Conservation (phyloP, 2,329 filamentous ascomycete species). For the Exophiala phaeomuriformis region DNA sequence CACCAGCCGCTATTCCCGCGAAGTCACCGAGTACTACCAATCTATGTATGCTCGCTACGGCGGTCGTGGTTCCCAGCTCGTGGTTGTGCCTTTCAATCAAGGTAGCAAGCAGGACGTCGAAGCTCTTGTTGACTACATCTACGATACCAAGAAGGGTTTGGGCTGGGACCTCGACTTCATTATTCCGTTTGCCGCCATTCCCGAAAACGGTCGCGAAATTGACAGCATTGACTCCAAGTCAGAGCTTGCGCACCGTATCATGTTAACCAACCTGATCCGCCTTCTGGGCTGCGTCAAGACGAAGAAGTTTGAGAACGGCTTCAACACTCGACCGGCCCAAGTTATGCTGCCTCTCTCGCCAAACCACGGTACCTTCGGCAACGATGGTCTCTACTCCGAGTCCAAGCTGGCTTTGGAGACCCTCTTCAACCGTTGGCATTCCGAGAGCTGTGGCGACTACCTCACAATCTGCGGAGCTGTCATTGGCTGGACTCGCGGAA, state of each 20-base stretch:
- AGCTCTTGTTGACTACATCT: conserved; percentile 90
- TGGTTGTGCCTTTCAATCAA: conserved; percentile 98
- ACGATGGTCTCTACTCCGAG: conserved; percentile 95
- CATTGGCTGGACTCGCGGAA: conserved; percentile 98
- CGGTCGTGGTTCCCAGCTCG: conserved; percentile 86
- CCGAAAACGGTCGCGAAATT: conserved; percentile 95
- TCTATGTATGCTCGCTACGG: conserved; percentile 95
- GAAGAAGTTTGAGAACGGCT: conserved; percentile 79
- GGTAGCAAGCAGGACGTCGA: conserved; percentile 97
- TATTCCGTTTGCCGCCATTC: conserved; percentile 93
- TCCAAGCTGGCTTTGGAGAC: conserved; percentile 96
- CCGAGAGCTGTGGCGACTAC: conserved; percentile 94
- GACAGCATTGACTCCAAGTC: conserved; percentile 95
- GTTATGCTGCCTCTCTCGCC: conserved; percentile 93
- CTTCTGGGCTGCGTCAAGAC: conserved; percentile 84
- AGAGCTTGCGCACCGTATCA: conserved; percentile 95
- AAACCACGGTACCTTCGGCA: conserved; percentile 97
- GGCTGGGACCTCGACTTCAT: conserved; percentile 98
- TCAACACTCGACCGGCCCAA: conserved; percentile 91
- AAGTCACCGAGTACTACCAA: conserved; percentile 99
- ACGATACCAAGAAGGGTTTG: conserved; percentile 89
- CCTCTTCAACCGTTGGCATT: conserved; percentile 96
- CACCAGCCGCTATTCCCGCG: conserved; percentile 89
- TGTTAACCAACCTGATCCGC: conserved; percentile 93
- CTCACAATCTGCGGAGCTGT: conserved; percentile 97